Evolutionary conservation across 352 stramenopile genomes (phyloP), one percentile per base, ranked within the genome.

Genomic region (Globisporangium spiculum): DNA sequence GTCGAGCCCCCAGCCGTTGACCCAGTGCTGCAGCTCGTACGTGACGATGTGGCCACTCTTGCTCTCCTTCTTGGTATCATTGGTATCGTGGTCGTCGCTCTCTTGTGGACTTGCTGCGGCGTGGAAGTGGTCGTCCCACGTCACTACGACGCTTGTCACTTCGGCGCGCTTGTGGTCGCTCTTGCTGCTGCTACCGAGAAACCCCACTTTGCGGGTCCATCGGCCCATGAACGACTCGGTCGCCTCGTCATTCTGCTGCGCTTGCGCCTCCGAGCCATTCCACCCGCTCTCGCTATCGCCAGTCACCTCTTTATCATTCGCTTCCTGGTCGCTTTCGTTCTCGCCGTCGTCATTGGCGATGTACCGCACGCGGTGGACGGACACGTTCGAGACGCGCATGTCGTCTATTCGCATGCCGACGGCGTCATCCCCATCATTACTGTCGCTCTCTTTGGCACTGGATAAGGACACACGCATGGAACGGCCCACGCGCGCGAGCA

Each of bases 21-120:
- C 82, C 84, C 84, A 92, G 36, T 88, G 66, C 70, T 92, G 84
- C 66, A 92, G 73, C 65, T 92, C 82, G 61, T 92, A 92, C 26
- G 70, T 12, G 52, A 82, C 34, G 18, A 67, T 32, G 1, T 57
- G 36, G 14, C 50, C 57, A 18, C n/a, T 68, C 36, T 26, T n/a
- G 14, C 9, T 48, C 9, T 6, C 9, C 2, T 65, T 27, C 18
- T 26, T 66, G 12, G 50, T 32, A 12, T 48, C 44, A 26, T 26
- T 16, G 36, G 36, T 24, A 18, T 38, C 8, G 24, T 60, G 58
- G 8, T 24, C 34, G 8, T 44, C 38, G 18, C 27, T 14, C 10
- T 62, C 63, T n/a, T 71, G 41, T 10, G 24, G 52, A 24, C 63
- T 59, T 48, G 67, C 50, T 18, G 48, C 70, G 20, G 74, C 71